Evolutionary conservation across 768 basidiomycete species (phyloP), one percentile per base, ranked within the genome.

Genomic region (Daedaleopsis sinensis): DNA sequence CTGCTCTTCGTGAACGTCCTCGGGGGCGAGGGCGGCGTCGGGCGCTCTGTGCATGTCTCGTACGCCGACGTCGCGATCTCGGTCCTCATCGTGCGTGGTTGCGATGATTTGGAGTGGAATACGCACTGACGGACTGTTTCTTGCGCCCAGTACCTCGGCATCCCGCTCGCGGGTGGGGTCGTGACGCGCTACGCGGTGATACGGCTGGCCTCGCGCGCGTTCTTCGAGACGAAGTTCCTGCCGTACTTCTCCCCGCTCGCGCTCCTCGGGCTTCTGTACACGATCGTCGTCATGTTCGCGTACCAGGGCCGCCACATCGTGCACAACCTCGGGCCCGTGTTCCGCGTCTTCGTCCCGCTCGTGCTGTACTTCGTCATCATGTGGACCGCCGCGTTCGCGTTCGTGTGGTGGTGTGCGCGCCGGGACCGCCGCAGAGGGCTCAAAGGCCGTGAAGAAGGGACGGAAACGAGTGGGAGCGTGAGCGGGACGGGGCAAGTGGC

Each of bases 331-430:
- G 86, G 90, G 0, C 82, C 83, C 6, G 90, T 92, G 3, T 93
- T 94, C 74, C 84, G 92, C 18, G 85, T 91, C 1, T 86, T 90
- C 67, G 91, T 93, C 7, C 93, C 93, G 1, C 81, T 92, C 77
- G 76, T 91, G 23, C 76, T 90, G 37, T 94, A 94, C 75, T 94
- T 94, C 71, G 58, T 82, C 47, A 72, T 93, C 73, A 89, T 93
- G 84, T 94, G 90, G 89, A 77, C 78, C 3, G 73, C 78, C 0
- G 82, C 86, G 0, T 91, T 92, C 64, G 72, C 71, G 35, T 65
- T 83, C n/a, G 74, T 89, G 18, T 87, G 78, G 68, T 79, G 74
- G 62, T 75, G 87, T 16, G 71, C 77, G 12, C 68, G 79, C 46
- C 69, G 72, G 43, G 74, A 79, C 21, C 37, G 52, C 62, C 64